Conservation (phyloP, 2,329 filamentous ascomycete species). For the Beauveria rudraprayagi region DNA sequence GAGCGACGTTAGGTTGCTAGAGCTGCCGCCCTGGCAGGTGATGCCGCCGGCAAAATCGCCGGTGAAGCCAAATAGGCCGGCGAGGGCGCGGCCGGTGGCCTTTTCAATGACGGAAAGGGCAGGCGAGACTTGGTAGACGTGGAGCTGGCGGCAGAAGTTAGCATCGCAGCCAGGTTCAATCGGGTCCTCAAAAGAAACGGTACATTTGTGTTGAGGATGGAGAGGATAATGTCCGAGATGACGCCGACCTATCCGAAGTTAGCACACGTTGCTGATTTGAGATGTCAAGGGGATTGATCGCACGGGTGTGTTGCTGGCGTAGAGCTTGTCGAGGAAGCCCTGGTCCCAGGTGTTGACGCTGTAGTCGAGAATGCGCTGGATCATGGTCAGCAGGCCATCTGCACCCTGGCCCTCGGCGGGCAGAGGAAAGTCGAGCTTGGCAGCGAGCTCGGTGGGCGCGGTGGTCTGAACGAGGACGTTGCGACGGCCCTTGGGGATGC, state of each 20-base stretch:
- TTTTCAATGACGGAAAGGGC: constrained; percentile 85
- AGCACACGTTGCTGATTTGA: not conserved
- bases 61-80: constrained; percentile 66
- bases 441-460: constrained; percentile 48
- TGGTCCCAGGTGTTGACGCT: constrained; percentile 99
- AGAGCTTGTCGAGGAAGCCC: constrained; percentile 92
- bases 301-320: constrained; percentile 79
- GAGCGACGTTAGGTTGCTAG: constrained; percentile 78
- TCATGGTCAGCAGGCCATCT: constrained; percentile 63
- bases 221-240: constrained; percentile 74
- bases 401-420: constrained; percentile 54
- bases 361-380: constrained; percentile 67
- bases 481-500: constrained; percentile 32
- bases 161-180: not conserved
- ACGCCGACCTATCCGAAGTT: constrained; percentile 59
- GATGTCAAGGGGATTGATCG: constrained; percentile 23
- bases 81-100: constrained; percentile 63
- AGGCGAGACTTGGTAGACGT: constrained; percentile 91
- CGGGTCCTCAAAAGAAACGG: constrained; percentile 7
- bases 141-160: constrained; percentile 42
- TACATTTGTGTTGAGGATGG: constrained; percentile 84
- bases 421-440: constrained; percentile 50
- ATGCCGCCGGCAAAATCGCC: constrained; percentile 66
- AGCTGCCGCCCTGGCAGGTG: constrained; percentile 72
- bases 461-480: constrained; percentile 58